Evolutionary conservation across 139 green algal species (phyloP).

Genomic region (Raphidocelis subcapitata): DNA sequence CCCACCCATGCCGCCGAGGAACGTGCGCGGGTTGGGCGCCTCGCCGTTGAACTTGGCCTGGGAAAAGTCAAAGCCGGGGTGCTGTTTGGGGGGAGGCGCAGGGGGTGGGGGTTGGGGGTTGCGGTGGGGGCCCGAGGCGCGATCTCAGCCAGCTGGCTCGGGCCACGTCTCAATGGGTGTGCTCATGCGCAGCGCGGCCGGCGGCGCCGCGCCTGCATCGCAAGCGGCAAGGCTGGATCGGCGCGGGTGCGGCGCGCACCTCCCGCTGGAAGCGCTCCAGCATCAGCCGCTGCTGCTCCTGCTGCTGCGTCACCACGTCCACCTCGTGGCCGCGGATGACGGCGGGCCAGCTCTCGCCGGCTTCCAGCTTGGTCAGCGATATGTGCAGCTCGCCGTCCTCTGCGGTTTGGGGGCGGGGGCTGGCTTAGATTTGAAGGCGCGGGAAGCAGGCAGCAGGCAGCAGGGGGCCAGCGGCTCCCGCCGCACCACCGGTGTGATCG

Average conservation of each 20-base stretch:
- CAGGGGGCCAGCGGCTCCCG: no score
- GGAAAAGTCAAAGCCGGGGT: conserved; percentile 96
- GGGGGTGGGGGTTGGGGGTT: no score
- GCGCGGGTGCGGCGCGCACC: conserved; percentile 33
- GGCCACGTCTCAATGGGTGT: no score
- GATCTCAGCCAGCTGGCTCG: no score
- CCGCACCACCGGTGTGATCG: no score
- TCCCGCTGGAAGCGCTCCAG: conserved; percentile 92
- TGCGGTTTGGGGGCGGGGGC: no score
- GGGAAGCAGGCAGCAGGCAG: background rate
- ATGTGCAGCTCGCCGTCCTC: conserved; percentile 68
- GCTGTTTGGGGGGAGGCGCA: conserved; percentile 56
- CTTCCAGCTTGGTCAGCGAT: conserved; percentile 71
- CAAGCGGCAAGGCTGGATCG: no score
- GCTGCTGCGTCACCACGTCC: conserved; percentile 45
- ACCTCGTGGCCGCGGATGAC: conserved; percentile 76
- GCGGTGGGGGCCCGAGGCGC: no score
- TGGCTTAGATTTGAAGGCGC: background rate
- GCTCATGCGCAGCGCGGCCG: no score
- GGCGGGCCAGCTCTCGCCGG: conserved; percentile 70
- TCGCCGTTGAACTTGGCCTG: conserved; percentile 76
- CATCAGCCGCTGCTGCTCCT: conserved; percentile 83
- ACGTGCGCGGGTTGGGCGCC: conserved; percentile 80
- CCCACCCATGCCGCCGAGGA: conserved; percentile 69
- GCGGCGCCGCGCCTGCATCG: no score